Evolutionary conservation across 2,329 filamentous ascomycete genomes (phyloP), one percentile per base, ranked within the genome.

Genomic region (Colletotrichum limetticola): DNA sequence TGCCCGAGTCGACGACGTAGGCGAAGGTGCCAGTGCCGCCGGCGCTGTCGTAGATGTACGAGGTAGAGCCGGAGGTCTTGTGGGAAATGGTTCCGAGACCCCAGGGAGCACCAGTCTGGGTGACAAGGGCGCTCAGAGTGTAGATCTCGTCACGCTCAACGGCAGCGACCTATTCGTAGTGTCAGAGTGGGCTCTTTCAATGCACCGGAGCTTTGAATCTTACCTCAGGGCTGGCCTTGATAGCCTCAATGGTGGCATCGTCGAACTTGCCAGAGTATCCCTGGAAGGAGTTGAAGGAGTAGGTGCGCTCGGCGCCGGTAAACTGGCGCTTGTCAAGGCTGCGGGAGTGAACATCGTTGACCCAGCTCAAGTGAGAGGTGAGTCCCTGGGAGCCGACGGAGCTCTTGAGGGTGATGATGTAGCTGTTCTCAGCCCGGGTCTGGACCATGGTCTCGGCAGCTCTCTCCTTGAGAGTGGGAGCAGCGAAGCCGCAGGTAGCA

Each of bases 1-100:
- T 86, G 53, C 89, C 89, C 0, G 86, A 89, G 78, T 91, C 89
- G 68, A 91, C 80, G 59, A 91, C 79, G 77, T 90, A 91, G 61
- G 85, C 81, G 70, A 83, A 89, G 63, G 80, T 84, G 37, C 79
- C 83, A 11, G 77, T 63, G 24, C 86, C 86, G 24, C 83, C 83
- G 28, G 75, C 80, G 7, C 75, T 66, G 71, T 87, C 83, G 76
- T 86, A 87, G 28, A 78, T 75, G 75, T 87, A 88, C 58, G 79
- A 77, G 7, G 66, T 80, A 8, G 75, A 79, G 30, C 80, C 80
- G 26, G 79, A 76, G 24, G 77, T 81, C n/a, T 79, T 77, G 77
- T 83, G 82, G 7, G 87, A 88, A 72, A 88, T 79, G 22, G 84
- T 82, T 1, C 81, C 82, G 28, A 88, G 83, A 22, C 85, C 86